A percentile compares a stretch with the other conserved stretches of the same genome.
Evolutionary conservation across 2,329 filamentous ascomycete species (phyloP).

Genomic region (Colletotrichum sp.): DNA sequence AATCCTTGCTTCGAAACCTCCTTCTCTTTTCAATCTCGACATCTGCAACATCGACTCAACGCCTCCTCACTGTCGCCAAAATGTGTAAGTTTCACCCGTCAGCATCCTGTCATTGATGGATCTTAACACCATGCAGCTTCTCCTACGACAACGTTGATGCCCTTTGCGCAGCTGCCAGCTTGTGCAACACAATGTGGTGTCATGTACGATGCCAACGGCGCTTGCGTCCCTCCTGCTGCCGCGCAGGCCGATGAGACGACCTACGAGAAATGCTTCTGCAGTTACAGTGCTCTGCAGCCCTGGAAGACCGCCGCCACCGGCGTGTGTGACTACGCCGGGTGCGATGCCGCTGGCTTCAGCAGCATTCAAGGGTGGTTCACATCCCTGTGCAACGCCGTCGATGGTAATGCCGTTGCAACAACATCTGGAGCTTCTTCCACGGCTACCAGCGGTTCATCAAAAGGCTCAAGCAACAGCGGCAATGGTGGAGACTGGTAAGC

Average conservation of each 20-base stretch:
- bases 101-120: background rate
- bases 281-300: slow-evolving; percentile 60
- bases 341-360: slow-evolving; percentile 52
- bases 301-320: slow-evolving; percentile 48
- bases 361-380: slow-evolving; percentile 75
- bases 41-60: background rate
- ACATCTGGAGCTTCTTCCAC: slow-evolving; percentile 32
- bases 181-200: slow-evolving; percentile 65
- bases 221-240: slow-evolving; percentile 67
- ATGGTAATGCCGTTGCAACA: slow-evolving; percentile 33
- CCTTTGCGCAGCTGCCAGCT: slow-evolving; percentile 62
- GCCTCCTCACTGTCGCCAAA: background rate
- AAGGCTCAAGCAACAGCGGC: slow-evolving; percentile 19
- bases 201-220: slow-evolving; percentile 73
- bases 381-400: slow-evolving; percentile 63
- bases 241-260: slow-evolving; percentile 52
- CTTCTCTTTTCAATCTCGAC: background rate
- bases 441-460: slow-evolving; percentile 27
- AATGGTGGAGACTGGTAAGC: slow-evolving; percentile 55
- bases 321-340: slow-evolving; percentile 65
- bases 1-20: background rate
- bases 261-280: slow-evolving; percentile 78
- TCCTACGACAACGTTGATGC: slow-evolving; percentile 57
- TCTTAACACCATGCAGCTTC: background rate
- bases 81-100: slow-evolving; percentile 16